Base-by-base conservation (phyloP, 768 basidiomycete species). In the Xanthoconium purpureum region DNA sequence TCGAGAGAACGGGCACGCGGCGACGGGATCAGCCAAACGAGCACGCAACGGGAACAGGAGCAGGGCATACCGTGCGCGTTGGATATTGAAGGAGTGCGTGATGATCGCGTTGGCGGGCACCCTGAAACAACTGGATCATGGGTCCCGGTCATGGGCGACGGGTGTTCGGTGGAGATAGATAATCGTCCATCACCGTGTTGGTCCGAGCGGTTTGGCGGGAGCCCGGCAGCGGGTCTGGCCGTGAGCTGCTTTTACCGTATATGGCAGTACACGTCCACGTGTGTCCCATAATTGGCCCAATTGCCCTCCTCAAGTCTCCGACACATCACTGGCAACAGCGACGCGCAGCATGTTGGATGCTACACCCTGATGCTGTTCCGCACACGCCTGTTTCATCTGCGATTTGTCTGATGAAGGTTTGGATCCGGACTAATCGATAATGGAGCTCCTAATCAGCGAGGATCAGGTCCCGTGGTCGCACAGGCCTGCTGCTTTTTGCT, bases 391-490 rank as follows among this genome's bases (percentile, higher is more conserved):
- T 47, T 49, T 59, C 52, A 4, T 0, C 40, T 58, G 10, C 8
- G 45, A 68, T 69, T 66, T 66, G 66, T 56, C 67, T 64, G 67
- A 62, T 56, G 50, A 54, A 7, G 32, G 29, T 33, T 45, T 49
- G 53, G 36, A 47, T 20, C n/a, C 43, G 32, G 39, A 56, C 8
- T 4, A 20, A 38, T 29, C 17, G 33, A 32, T 42, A 46, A 55
- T 40, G 49, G 20, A 17, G 13, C 43, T 46, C 58, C 43, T 47
- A 47, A 62, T 62, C 52, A 32, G 39, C 49, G 51, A 37, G 51
- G 48, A 64, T 61, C 59, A 54, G 54, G 46, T 37, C 24, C 15
- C 3, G 20, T 33, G 13, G 51, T 33, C 17, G 57, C 29, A 47
- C 17, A 12, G n/a, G 33, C 12, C 45, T 24, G 40, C 37, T 29